Evolutionary conservation across 2,329 filamentous ascomycete species (phyloP), one percentile per base, ranked within the genome.

Genomic region (Neofusicoccum umdonicola): DNA sequence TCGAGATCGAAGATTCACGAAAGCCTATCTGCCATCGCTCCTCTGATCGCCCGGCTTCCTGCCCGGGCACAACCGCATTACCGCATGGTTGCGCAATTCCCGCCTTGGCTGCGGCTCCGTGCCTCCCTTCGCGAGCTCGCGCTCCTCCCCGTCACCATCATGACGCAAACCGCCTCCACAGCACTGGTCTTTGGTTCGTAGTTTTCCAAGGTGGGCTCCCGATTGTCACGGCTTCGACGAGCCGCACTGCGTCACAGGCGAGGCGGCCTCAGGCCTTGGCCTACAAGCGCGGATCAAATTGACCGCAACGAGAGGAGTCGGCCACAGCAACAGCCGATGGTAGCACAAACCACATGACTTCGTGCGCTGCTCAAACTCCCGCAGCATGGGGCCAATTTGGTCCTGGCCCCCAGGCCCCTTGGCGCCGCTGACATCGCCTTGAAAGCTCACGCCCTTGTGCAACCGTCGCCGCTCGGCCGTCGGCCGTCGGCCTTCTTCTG

Each of bases 1-100:
- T 31, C 39, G 19, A 27, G 57, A 63, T 63, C 64, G 64, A 64
- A 60, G 51, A 60, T 63, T 58, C 35, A 44, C 31, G 45, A 64
- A 64, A 27, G 56, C 35, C 60, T 52, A 51, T 22, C 22, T 22
- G 22, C 22, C 22, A 22, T 64, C 42, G 54, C 44, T 15, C 22
- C 37, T 39, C 31, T 22, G 27, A 27, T 57, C 31, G n/a, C 35
- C 62, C 12, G 57, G 39, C 4, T 39, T 27, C 35, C 51, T 42
- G 9, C n/a, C 51, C 22, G 22, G 22, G 22, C 22, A 22, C 22
- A 22, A 22, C 22, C 22, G 22, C 51, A 19, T 19, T 6, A 8
- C 31, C 27, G 31, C 13, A 15, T 35, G 19, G 31, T 63, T 37
- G 22, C 42, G 47, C 60, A 22, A 35, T 45, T 54, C 4, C 54